A percentile compares a stretch with the other conserved stretches of the same genome.
These are phyloP conservation scores for Fistulinella prunicolor DNA, from an alignment of 768 basidiomycete species.

Conservation along the genomic window DNA sequence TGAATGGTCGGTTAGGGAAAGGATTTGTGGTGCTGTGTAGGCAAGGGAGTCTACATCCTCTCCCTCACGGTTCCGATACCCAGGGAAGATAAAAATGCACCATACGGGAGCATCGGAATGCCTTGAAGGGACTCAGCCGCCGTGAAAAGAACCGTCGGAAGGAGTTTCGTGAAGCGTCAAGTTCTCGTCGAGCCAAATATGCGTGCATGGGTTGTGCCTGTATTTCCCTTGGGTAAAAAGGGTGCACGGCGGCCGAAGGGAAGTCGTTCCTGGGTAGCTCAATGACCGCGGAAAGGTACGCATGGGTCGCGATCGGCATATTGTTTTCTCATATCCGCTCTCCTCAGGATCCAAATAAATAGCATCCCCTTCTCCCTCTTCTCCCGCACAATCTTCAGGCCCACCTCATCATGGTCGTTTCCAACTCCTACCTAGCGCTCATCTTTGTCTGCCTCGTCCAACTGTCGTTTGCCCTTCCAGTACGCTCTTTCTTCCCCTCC, in stretches of 20 bases:
- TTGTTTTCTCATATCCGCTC: constrained; percentile 15
- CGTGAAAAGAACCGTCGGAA: neutral
- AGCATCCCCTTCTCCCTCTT: constrained; percentile 9
- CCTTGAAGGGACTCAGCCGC: no score
- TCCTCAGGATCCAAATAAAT: constrained; percentile 22
- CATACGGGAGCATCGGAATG: no score
- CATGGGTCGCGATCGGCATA: constrained; percentile 20
- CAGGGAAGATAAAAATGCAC: neutral
- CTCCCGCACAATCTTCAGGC: constrained; percentile 1
- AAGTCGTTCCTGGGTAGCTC: constrained; percentile 23
- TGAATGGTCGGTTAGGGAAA: no score
- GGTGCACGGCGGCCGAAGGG: constrained; percentile 24
- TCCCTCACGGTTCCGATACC: constrained; percentile 13
- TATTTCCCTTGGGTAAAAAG: constrained; percentile 16
- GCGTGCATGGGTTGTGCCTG: constrained; percentile 18
- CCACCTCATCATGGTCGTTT: constrained; percentile 15
- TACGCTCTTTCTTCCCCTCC: constrained; percentile 1
- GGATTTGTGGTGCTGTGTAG: no score
- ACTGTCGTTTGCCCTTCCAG: constrained; percentile 24
- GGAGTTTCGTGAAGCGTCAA: constrained; percentile 10
- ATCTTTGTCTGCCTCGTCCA: constrained; percentile 20
- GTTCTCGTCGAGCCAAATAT: constrained; percentile 11
- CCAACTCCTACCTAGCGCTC: constrained; percentile 22
- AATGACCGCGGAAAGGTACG: constrained; percentile 17
- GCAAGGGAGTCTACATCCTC: no score